Conservation (phyloP, 768 basidiomycete species). For the Amanita jacksonii region DNA sequence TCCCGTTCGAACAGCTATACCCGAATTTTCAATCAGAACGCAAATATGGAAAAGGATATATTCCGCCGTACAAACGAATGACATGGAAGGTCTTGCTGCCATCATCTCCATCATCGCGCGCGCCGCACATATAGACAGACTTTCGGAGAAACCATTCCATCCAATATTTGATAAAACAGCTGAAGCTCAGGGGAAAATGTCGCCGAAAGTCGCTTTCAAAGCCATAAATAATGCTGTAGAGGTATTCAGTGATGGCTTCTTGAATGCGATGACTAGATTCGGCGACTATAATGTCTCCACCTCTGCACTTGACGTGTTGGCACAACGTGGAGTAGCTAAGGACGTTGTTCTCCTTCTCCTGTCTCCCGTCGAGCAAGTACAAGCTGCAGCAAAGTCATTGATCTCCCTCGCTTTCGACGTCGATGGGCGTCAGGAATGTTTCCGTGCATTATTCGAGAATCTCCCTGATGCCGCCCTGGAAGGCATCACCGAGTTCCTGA, state of each 20-base stretch:
- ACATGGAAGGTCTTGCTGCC: conserved; percentile 47
- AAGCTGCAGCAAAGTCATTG: conserved; percentile 68
- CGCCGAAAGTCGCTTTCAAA: conserved; percentile 28
- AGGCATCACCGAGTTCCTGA: conserved; percentile 63
- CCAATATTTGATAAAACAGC: conserved; percentile 20
- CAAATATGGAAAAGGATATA: conserved; percentile 67
- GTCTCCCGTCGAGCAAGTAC: conserved; percentile 72
- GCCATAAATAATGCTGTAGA: conserved; percentile 54
- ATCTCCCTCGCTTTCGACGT: conserved; percentile 81
- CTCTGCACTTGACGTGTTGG: conserved; percentile 46
- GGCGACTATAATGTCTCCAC: conserved; percentile 49
- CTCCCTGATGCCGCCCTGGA: conserved; percentile 56
- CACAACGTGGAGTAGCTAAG: conserved; percentile 44
- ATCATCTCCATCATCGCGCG: conserved; percentile 50
- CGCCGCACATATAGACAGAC: conserved; percentile 55
- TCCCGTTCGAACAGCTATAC: conserved; percentile 16
- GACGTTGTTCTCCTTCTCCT: conserved; percentile 62
- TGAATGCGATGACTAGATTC: conserved; percentile 51
- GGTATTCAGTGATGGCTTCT: conserved; percentile 52
- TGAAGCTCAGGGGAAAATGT: conserved; percentile 14
- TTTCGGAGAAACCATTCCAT: conserved; percentile 45
- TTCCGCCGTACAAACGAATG: conserved; percentile 43
- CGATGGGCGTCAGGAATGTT: conserved; percentile 83
- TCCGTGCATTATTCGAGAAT: conserved; percentile 66
- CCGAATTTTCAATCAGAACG: conserved; percentile 34